Conservation (phyloP, 2,329 filamentous ascomycete genomes). For the Arthrinium phaeospermum region DNA sequence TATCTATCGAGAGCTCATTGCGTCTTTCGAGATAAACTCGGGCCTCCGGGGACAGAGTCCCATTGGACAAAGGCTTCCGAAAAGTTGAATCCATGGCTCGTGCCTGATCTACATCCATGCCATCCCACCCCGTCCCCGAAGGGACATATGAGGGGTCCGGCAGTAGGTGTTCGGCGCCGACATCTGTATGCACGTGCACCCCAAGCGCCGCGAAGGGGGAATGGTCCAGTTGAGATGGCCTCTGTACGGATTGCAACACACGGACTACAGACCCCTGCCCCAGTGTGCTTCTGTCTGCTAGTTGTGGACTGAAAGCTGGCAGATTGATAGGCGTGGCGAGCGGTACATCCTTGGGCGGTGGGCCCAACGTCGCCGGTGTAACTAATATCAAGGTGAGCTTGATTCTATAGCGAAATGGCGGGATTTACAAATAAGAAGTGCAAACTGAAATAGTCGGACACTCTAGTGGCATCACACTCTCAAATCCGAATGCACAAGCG, state of each 20-base stretch:
- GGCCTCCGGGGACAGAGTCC: conserved; percentile 61
- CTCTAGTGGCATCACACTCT: background rate
- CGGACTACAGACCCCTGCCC: conserved; percentile 49
- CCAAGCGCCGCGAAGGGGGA: conserved; percentile 63
- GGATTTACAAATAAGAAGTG: background rate
- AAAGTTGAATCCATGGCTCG: conserved; percentile 55
- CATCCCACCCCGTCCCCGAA: conserved; percentile 58
- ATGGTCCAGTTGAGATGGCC: conserved; percentile 54
- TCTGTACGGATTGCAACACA: conserved; percentile 59
- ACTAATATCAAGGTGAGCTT: conserved; percentile 27
- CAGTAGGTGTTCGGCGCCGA: conserved; percentile 53
- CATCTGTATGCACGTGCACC: conserved; percentile 59
- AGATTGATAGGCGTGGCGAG: conserved; percentile 61
- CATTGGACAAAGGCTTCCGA: conserved; percentile 55
- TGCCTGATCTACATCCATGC: conserved; percentile 54
- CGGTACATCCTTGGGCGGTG: conserved; percentile 56
- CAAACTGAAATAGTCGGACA: background rate
- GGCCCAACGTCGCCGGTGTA: conserved; percentile 31
- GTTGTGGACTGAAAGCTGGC: conserved; percentile 48
- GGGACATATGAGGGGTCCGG: conserved; percentile 61
- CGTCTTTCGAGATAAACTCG: conserved; percentile 64
- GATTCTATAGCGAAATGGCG: background rate
- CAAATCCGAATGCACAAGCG: background rate
- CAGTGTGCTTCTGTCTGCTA: background rate
- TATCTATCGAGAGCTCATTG: conserved; percentile 60